phyloP scores from a whole-genome alignment of 768 basidiomycete genomes.

The Termitomyces sp. region DNA sequence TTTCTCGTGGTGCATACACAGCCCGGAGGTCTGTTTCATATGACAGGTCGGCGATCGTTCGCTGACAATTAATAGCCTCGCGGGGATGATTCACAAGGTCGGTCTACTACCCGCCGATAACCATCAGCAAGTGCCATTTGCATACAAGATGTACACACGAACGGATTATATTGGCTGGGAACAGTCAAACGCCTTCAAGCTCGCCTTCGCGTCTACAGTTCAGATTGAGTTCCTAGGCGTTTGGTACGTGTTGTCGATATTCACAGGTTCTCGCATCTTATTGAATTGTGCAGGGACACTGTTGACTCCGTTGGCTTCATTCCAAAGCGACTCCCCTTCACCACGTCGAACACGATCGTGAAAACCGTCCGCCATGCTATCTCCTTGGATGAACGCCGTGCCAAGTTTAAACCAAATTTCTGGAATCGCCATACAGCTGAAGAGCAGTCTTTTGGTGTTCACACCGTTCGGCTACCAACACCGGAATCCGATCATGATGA shows the following conservation, averaged over 20 bases:
- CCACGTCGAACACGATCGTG: constrained; percentile 50
- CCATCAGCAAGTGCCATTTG: constrained; percentile 57
- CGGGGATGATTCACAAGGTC: constrained; percentile 51
- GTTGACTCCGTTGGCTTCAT: constrained; percentile 61
- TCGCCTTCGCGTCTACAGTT: constrained; percentile 49
- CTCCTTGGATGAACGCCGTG: constrained; percentile 58
- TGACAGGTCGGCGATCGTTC: not conserved
- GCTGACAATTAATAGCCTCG: constrained; percentile 25
- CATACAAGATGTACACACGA: constrained; percentile 57
- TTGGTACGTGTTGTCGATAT: constrained; percentile 30
- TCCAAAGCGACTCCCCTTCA: constrained; percentile 53
- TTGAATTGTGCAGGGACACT: constrained; percentile 47
- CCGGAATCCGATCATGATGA: not conserved
- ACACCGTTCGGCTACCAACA: not conserved
- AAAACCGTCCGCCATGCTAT: constrained; percentile 62
- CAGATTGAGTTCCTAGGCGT: constrained; percentile 58
- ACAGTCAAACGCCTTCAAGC: constrained; percentile 52
- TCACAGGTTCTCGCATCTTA: not conserved
- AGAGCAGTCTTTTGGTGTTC: constrained; percentile 25
- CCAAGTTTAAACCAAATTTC: constrained; percentile 55
- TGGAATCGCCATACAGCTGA: constrained; percentile 37
- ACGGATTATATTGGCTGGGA: constrained; percentile 46
- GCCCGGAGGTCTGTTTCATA: constrained; percentile 38
- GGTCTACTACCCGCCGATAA: constrained; percentile 45
- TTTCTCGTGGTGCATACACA: constrained; percentile 65